Conservation (phyloP, 257 asterid species). For the Rauvolfia tetraphylla region DNA sequence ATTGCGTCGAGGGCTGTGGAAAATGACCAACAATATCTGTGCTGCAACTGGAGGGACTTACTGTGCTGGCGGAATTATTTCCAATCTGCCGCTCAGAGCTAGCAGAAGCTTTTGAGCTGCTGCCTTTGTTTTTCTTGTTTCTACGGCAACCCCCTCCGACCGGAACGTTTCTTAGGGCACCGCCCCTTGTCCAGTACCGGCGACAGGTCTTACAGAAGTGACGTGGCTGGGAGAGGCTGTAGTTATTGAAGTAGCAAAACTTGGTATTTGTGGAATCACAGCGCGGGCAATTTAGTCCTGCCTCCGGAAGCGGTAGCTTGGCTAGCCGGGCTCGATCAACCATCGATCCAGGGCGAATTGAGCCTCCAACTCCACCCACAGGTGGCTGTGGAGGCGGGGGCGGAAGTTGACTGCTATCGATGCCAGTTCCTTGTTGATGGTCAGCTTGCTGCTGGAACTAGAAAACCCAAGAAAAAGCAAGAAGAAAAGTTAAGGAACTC, state of each 20-base stretch:
- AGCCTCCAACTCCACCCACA: slow-evolving; percentile 20
- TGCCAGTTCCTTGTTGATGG: slow-evolving; percentile 26
- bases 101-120: slow-evolving; percentile 23
- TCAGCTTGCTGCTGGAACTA: slow-evolving; percentile 37
- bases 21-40: slow-evolving; percentile 24
- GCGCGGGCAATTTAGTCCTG: slow-evolving; percentile 41
- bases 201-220: slow-evolving; percentile 46
- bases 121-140: slow-evolving; percentile 37
- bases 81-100: slow-evolving; percentile 9
- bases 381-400: slow-evolving; percentile 19
- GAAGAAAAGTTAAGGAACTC: slow-evolving; percentile 6
- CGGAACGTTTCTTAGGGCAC: slow-evolving; percentile 42
- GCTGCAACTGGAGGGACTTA: slow-evolving; percentile 27
- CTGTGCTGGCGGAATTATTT: slow-evolving; percentile 15
- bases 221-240: slow-evolving; percentile 42
- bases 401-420: slow-evolving; percentile 19
- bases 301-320: slow-evolving; percentile 36
- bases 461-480: not conserved
- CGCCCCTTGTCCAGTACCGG: slow-evolving; percentile 42
- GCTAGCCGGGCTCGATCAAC: slow-evolving; percentile 43
- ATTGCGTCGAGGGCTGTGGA: slow-evolving; percentile 20
- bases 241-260: slow-evolving; percentile 47
- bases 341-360: slow-evolving; percentile 48
- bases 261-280: slow-evolving; percentile 42
- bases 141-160: slow-evolving; percentile 51